phyloP scores from a whole-genome alignment of 305 asterid species.

The Fraxinus baroniana region DNA sequence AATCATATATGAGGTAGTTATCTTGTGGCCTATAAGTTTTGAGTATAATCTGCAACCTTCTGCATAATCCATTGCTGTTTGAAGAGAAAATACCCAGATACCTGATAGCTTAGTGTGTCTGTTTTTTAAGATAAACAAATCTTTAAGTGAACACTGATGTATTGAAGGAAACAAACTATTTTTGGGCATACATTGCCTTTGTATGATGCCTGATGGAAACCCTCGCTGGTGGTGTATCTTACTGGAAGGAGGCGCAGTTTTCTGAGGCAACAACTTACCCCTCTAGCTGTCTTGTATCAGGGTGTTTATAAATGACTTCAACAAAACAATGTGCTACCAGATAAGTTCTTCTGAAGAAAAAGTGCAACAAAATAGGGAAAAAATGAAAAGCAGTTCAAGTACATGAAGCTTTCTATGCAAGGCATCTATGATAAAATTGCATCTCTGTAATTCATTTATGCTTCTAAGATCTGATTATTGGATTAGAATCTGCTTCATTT shows the following conservation, averaged over 20 bases:
- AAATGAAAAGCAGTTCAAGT: not conserved
- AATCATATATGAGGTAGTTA: constrained; percentile 70
- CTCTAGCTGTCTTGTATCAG: not conserved
- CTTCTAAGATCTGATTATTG: not conserved
- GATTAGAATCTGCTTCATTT: not conserved
- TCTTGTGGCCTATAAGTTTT: constrained; percentile 4
- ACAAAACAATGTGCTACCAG: not conserved
- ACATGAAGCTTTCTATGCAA: not conserved
- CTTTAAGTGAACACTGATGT: not conserved
- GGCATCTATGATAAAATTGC: not conserved
- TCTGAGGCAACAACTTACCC: not conserved
- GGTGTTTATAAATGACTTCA: not conserved
- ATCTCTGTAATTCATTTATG: not conserved
- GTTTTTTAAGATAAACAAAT: not conserved
- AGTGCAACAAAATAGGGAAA: not conserved
- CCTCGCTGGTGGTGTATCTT: not conserved
- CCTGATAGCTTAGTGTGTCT: not conserved
- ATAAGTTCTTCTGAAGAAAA: not conserved
- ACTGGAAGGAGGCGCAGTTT: not conserved
- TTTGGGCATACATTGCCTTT: not conserved
- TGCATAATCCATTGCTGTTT: not conserved
- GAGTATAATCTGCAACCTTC: not conserved
- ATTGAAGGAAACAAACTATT: constrained; percentile 6
- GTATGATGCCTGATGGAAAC: not conserved
- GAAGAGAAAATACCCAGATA: not conserved